These are phyloP conservation scores for Tuber microsphaerosporum DNA, from an alignment of 495 filamentous ascomycete genomes.

Conservation along the genomic window DNA sequence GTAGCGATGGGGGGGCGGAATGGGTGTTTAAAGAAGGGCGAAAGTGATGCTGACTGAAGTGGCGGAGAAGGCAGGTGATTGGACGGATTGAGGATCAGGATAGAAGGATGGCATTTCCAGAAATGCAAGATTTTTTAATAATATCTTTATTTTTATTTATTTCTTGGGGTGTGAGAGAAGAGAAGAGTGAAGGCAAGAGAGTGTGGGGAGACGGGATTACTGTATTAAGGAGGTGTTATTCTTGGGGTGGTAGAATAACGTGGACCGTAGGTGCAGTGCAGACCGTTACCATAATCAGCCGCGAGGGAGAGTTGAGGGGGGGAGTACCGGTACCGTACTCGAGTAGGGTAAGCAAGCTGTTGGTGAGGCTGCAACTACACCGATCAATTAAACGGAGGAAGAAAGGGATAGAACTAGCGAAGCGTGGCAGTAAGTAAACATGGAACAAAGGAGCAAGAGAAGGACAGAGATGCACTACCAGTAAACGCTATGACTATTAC, in stretches of 20 bases:
- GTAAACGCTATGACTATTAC: not conserved
- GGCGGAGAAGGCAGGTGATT: conserved; percentile 26
- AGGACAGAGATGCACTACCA: not conserved
- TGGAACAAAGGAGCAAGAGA: not conserved
- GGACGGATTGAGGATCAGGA: conserved; percentile 3
- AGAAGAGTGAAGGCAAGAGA: not conserved
- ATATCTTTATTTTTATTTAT: not conserved
- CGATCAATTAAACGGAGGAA: not conserved
- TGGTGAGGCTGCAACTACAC: not conserved
- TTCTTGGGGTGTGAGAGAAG: not conserved
- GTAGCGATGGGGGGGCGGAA: conserved; percentile 12
- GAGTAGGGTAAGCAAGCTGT: not conserved
- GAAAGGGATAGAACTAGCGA: not conserved
- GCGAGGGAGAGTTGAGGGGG: not conserved
- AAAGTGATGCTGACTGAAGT: conserved; percentile 13
- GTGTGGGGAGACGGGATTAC: conserved; percentile 5
- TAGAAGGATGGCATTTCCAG: conserved; percentile 29
- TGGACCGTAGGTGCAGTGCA: not conserved
- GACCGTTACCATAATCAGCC: not conserved
- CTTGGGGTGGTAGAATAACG: not conserved
- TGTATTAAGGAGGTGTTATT: not conserved
- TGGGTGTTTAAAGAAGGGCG: conserved; percentile 25
- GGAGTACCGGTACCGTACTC: not conserved
- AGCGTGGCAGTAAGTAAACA: not conserved
- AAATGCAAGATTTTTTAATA: conserved; percentile 17